Percentiles rank a stretch among this genome's conserved stretches.
Evolutionary conservation across 176 grass and related monocot genomes (phyloP).

Genomic region (Oryza coarctata): DNA sequence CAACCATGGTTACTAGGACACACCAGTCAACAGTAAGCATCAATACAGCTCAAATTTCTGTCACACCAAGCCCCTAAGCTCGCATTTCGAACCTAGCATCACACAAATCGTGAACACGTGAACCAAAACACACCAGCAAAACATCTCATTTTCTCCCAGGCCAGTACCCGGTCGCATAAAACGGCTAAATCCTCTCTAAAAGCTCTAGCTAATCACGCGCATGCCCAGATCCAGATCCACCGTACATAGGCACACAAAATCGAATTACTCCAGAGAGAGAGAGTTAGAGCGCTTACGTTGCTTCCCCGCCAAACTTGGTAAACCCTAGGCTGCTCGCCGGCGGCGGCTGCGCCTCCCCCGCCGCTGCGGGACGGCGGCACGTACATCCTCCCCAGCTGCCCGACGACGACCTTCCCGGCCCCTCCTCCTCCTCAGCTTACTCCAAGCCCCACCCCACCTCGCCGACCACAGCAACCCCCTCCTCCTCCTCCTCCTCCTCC

Average conservation of each 20-base stretch:
- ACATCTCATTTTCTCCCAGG: not conserved
- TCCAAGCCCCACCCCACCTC: not conserved
- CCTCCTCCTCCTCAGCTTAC: not conserved
- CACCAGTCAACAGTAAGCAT: not conserved
- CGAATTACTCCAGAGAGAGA: not conserved
- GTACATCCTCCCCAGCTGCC: slow-evolving; percentile 55
- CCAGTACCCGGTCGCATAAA: not conserved
- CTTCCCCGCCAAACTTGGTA: slow-evolving; percentile 88
- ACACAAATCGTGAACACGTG: not conserved
- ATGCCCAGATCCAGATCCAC: slow-evolving; percentile 64
- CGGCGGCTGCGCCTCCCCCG: slow-evolving; percentile 7
- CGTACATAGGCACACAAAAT: not conserved
- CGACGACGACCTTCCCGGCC: no score
- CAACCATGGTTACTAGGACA: not conserved
- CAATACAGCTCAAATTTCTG: not conserved
- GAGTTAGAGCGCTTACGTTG: slow-evolving; percentile 71
- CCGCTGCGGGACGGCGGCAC: slow-evolving; percentile 48
- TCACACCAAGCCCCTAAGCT: not conserved
- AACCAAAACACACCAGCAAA: not conserved
- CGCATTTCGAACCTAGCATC: not conserved
- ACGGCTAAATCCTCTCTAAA: not conserved
- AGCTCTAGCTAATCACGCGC: slow-evolving; percentile 10
- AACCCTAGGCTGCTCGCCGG: slow-evolving; percentile 69
- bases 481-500: not conserved
- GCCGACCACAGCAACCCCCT: not conserved